Evolutionary conservation across 2,329 filamentous ascomycete genomes (phyloP).

Genomic region (Alternaria hordeiaustralica): DNA sequence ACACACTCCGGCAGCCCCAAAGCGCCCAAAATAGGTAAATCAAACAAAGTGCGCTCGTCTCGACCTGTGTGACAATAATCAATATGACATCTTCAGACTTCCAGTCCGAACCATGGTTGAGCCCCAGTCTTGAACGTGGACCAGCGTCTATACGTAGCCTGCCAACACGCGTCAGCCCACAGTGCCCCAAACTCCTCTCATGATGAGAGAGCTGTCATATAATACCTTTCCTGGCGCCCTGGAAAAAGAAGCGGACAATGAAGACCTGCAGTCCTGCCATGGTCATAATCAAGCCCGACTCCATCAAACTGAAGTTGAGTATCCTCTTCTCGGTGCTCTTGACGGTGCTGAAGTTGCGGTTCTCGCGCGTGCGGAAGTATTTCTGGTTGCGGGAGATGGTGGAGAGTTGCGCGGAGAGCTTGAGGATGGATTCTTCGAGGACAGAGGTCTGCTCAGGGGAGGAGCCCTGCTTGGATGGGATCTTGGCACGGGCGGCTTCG

Average conservation of each 20-base stretch:
- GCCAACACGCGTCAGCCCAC: slow-evolving; percentile 28
- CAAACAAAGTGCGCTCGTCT: neutral
- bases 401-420: slow-evolving; percentile 89
- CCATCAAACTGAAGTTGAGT: slow-evolving; percentile 95
- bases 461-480: slow-evolving; percentile 88
- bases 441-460: slow-evolving; percentile 86
- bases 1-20: slow-evolving; percentile 3
- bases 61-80: neutral
- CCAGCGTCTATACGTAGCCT: slow-evolving; percentile 29
- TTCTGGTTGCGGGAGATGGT: slow-evolving; percentile 98
- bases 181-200: slow-evolving; percentile 1
- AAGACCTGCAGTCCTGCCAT: slow-evolving; percentile 98
- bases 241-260: slow-evolving; percentile 98
- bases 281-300: slow-evolving; percentile 86
- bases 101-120: neutral
- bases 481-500: slow-evolving; percentile 76
- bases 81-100: neutral
- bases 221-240: slow-evolving; percentile 73
- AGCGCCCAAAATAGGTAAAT: slow-evolving; percentile 8
- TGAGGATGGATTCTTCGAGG: slow-evolving; percentile 93
- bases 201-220: slow-evolving; percentile 16
- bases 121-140: neutral
- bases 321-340: slow-evolving; percentile 94
- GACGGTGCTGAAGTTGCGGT: slow-evolving; percentile 98
- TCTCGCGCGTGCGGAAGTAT: slow-evolving; percentile 98